Conservation (phyloP, 192 early-diverging fungal species). For the Rhizophagus prolifer region DNA sequence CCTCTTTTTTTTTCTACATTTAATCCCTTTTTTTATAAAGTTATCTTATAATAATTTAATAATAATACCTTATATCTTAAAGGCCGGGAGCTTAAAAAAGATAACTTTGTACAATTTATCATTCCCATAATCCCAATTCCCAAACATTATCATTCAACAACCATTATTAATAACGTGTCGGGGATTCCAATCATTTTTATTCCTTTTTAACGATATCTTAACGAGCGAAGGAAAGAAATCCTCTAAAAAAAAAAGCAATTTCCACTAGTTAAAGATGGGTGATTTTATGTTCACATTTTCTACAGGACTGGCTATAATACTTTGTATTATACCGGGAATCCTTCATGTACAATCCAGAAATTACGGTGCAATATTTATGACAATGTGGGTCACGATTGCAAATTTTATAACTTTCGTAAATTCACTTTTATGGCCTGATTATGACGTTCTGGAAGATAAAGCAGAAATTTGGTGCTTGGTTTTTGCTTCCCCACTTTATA, state of each 20-base stretch:
- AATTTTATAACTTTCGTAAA: conserved; percentile 11
- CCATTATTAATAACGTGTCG: neutral
- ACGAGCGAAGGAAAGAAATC: neutral
- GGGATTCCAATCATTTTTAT: neutral
- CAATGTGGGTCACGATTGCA: neutral
- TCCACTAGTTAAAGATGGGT: neutral
- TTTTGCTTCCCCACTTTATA: neutral
- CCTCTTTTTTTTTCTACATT: neutral
- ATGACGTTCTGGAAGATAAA: neutral
- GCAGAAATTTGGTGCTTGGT: conserved; percentile 6
- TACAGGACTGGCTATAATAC: neutral
- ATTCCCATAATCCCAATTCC: too few species aligned
- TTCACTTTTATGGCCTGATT: conserved; percentile 11
- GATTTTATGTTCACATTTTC: neutral
- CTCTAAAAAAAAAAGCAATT: neutral
- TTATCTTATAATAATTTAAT: neutral
- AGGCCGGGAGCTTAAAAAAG: neutral
- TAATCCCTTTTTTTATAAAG: neutral
- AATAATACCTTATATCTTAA: too few species aligned
- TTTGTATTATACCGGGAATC: neutral
- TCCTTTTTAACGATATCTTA: neutral
- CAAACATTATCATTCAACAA: neutral
- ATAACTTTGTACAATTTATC: neutral
- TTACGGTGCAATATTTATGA: conserved; percentile 24
- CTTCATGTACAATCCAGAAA: conserved; percentile 17